Evolutionary conservation across 2,329 filamentous ascomycete genomes (phyloP).

Genomic region (Xylaria sp.): DNA sequence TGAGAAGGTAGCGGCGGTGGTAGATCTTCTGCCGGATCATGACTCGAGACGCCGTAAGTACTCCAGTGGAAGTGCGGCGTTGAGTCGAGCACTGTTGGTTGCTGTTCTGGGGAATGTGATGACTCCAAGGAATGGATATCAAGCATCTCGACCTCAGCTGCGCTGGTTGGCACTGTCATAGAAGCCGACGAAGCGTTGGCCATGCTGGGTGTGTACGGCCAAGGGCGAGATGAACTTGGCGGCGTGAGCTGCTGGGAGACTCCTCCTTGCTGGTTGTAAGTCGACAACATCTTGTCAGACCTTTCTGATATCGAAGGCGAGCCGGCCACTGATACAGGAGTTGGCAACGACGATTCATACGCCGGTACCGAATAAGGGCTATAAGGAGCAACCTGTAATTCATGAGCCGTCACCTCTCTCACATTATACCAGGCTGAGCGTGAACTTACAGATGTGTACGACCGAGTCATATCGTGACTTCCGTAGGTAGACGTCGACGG

Average conservation of each 20-base stretch:
- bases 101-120: constrained; percentile 45
- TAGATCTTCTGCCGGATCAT: constrained; percentile 46
- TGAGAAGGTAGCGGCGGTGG: constrained; percentile 45
- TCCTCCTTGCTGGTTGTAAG: constrained; percentile 54
- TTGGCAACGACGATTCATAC: constrained; percentile 59
- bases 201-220: constrained; percentile 56
- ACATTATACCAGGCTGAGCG: constrained; percentile 3
- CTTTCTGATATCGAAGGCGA: constrained; percentile 61
- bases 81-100: constrained; percentile 48
- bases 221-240: constrained; percentile 59
- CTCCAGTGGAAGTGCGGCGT: constrained; percentile 52
- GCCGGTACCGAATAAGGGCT: constrained; percentile 50
- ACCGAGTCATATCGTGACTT: constrained; percentile 43
- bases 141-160: constrained; percentile 51
- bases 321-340: constrained; percentile 61
- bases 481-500: constrained; percentile 44
- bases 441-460: constrained; percentile 47
- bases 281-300: constrained; percentile 53
- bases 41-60: constrained; percentile 51
- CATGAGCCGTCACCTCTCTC: constrained; percentile 22
- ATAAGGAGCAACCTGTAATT: constrained; percentile 45
- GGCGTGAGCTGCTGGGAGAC: constrained; percentile 59
- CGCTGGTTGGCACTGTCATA: constrained; percentile 54
- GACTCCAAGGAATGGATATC: constrained; percentile 53
- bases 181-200: constrained; percentile 52